Evolutionary conservation across 495 filamentous ascomycete genomes (phyloP).

Genomic region (Penicillium cinerascens): DNA sequence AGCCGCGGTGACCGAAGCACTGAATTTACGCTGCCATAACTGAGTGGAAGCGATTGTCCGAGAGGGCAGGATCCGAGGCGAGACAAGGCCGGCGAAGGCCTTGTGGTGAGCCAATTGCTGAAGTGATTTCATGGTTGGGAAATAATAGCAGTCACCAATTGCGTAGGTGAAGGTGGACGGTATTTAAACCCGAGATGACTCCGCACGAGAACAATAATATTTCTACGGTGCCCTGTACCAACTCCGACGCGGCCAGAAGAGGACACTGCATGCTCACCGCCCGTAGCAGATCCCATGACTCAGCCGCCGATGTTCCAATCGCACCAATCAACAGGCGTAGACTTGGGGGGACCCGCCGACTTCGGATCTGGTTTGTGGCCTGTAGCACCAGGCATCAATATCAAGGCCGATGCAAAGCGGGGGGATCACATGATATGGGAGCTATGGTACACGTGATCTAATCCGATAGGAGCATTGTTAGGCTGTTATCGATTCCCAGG

Average conservation of each 20-base stretch:
- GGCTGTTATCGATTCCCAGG: constrained; percentile 6
- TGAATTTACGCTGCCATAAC: constrained; percentile 52
- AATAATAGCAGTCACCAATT: background rate
- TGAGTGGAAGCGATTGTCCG: constrained; percentile 26
- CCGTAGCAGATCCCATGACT: constrained; percentile 5
- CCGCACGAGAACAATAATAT: constrained; percentile 16
- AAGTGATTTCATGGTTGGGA: constrained; percentile 36
- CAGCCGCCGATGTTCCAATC: background rate
- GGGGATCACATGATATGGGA: constrained; percentile 8
- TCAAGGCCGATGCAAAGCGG: constrained; percentile 10
- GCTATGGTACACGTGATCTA: constrained; percentile 1
- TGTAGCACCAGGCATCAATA: background rate
- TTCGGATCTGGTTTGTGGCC: constrained; percentile 13
- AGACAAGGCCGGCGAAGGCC: constrained; percentile 27
- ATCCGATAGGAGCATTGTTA: constrained; percentile 9
- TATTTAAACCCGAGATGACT: constrained; percentile 28
- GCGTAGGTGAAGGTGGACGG: constrained; percentile 11
- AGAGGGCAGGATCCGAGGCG: constrained; percentile 24
- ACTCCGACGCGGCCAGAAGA: constrained; percentile 25
- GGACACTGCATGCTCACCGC: constrained; percentile 18
- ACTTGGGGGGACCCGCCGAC: constrained; percentile 16
- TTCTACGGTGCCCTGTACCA: constrained; percentile 29
- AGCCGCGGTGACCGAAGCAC: constrained; percentile 53
- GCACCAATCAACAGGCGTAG: constrained; percentile 12
- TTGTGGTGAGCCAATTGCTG: constrained; percentile 40